Conservation (phyloP, 2,329 filamentous ascomycete genomes). For the Ophiostoma quercus region DNA sequence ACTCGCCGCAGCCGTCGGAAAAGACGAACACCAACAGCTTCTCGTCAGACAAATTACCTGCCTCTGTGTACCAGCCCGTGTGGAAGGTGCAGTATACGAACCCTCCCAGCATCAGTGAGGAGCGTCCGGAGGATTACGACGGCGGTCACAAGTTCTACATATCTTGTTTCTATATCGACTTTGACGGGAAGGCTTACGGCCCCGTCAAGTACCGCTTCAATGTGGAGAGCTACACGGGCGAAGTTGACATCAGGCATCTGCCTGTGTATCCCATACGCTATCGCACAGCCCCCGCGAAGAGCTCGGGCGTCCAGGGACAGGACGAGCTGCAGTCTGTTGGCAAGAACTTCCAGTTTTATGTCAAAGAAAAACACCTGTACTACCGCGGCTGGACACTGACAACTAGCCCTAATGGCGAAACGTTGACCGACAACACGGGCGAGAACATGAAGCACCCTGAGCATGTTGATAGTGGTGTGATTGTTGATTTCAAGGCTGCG, state of each 20-base stretch:
- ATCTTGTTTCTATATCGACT: conserved; percentile 39
- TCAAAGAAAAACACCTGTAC: conserved; percentile 35
- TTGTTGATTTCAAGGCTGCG: conserved; percentile 30
- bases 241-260: conserved; percentile 24
- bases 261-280: conserved; percentile 6
- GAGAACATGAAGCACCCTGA: conserved; percentile 23
- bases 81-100: conserved; percentile 1
- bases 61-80: neutral
- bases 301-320: neutral
- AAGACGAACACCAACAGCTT: conserved; percentile 12
- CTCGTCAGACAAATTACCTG: neutral
- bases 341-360: conserved; percentile 30
- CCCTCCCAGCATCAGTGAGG: neutral
- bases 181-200: conserved; percentile 38
- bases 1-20: conserved; percentile 34
- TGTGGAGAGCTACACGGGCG: conserved; percentile 37
- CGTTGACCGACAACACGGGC: conserved; percentile 10
- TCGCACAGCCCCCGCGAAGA: neutral
- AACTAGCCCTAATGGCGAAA: conserved; percentile 32
- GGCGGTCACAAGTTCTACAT: conserved; percentile 6
- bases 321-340: conserved; percentile 9
- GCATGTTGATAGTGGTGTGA: conserved; percentile 30
- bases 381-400: conserved; percentile 42
- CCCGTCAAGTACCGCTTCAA: conserved; percentile 38
- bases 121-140: neutral